Evolutionary conservation across 495 filamentous ascomycete genomes (phyloP), one percentile per base, ranked within the genome.

Genomic region (Penicillium soppii): DNA sequence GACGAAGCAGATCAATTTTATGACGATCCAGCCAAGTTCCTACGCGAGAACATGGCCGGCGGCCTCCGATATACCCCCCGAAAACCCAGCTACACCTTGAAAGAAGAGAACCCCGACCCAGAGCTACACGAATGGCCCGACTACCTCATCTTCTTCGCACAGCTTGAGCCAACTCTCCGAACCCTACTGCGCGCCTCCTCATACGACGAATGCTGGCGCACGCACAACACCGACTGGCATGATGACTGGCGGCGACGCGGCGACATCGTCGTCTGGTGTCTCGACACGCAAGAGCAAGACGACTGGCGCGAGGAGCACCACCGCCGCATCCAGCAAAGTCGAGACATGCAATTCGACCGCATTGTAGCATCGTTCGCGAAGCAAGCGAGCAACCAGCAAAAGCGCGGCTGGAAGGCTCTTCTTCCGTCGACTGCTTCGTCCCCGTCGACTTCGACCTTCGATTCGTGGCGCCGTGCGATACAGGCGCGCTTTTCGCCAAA

Each of bases 1-100:
- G 92, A 97, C 59, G 92, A 98, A 75, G 91, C 91, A 16, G 91
- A 96, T 58, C 76, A 83, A 44, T 98, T 97, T 74, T 97, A 95
- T 67, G 78, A 77, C 10, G 67, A 89, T 50, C 82, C 85, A 0
- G 50, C 53, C 16, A 47, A 50, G 2, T 98, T 91, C 68, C 61
- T 96, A 21, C 69, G 54, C 53, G 50, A 61, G 15, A 72, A 80
- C 23, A 78, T 78, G 73, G 54, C 53, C n/a, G 72, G 71, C 5
- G 72, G 72, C 5, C 57, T 75, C 2, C 58, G 69, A 13, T 57
- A 73, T 32, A 32, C 71, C 9, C 74, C 70, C 66, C 75, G 71
- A 22, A 61, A 57, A 42, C 73, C 72, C 25, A 68, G 68, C 55
- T 73, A 69, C 42, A 6, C 36, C 41, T 41, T 42, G 13, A 36